Percentiles rank a stretch among this genome's conserved stretches.
Conservation (phyloP, 164 flowering plant genomes). For the Aristolochia fimbriata region DNA sequence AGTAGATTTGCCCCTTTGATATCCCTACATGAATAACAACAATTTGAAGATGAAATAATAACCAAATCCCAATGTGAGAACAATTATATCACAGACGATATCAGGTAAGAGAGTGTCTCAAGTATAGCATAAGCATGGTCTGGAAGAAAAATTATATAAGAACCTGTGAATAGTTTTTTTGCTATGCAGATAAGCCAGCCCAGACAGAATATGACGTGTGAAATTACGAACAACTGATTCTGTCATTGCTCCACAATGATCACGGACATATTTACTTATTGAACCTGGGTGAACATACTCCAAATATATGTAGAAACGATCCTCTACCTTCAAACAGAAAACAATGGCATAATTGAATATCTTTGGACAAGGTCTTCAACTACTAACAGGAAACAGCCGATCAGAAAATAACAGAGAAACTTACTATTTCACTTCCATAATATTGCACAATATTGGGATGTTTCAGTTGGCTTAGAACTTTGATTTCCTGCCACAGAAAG, state of each 20-base stretch:
- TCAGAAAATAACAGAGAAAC: conserved; percentile 14
- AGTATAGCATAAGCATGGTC: no score
- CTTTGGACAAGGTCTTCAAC: neutral
- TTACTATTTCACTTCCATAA: conserved; percentile 92
- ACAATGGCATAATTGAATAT: neutral
- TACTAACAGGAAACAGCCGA: neutral
- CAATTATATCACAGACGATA: neutral
- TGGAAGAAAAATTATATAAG: neutral
- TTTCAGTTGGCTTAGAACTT: conserved; percentile 73
- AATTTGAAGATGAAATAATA: neutral
- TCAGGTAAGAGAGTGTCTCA: neutral
- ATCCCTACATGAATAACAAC: conserved; percentile 41
- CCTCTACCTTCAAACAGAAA: conserved; percentile 47
- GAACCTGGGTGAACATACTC: conserved; percentile 96
- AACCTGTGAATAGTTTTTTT: conserved; percentile 85
- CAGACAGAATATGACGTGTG: conserved; percentile 85
- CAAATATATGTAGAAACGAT: conserved; percentile 70
- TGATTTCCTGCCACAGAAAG: conserved; percentile 61
- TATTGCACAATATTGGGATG: conserved; percentile 97
- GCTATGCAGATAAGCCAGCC: conserved; percentile 86
- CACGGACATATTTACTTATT: conserved; percentile 70
- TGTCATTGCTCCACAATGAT: conserved; percentile 80
- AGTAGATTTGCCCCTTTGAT: conserved; percentile 96
- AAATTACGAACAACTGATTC: conserved; percentile 82
- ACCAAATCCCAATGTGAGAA: neutral